These are phyloP conservation scores for Trematosphaeria pertusa DNA, from an alignment of 2,329 filamentous ascomycete species.

Conservation along the genomic window DNA sequence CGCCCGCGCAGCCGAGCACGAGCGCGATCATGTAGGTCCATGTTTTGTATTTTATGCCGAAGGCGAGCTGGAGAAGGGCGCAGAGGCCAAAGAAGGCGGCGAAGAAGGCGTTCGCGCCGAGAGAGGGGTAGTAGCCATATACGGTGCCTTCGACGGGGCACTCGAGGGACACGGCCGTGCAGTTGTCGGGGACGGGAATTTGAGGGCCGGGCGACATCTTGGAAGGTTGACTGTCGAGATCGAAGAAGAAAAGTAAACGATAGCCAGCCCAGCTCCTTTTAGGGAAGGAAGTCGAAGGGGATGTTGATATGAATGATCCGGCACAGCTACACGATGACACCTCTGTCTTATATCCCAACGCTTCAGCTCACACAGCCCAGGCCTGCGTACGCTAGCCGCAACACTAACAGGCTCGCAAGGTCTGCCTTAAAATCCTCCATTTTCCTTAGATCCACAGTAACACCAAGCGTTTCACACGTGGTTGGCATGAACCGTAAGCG, in stretches of 20 bases:
- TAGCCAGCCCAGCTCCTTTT: too few relatives aligned
- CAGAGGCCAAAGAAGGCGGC: conserved; percentile 57
- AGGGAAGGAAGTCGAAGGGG: neutral
- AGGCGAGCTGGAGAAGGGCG: conserved; percentile 55
- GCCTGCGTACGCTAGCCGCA: too few relatives aligned
- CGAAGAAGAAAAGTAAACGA: neutral
- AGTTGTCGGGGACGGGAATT: conserved; percentile 16
- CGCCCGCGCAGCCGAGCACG: conserved; percentile 55
- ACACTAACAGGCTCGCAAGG: too few relatives aligned
- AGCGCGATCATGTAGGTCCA: conserved; percentile 62
- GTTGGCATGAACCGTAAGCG: neutral
- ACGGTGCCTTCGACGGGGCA: conserved; percentile 56
- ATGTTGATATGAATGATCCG: neutral
- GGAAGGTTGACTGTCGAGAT: neutral
- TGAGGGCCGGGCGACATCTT: conserved; percentile 5
- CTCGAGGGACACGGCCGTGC: conserved; percentile 18
- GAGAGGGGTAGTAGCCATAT: conserved; percentile 61
- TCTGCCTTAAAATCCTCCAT: too few relatives aligned
- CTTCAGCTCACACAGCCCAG: too few relatives aligned
- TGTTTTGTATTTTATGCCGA: conserved; percentile 59
- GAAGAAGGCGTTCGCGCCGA: conserved; percentile 60
- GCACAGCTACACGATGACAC: neutral
- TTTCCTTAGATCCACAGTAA: neutral
- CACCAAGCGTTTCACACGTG: neutral
- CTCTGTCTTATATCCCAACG: neutral